Evolutionary conservation across 257 asterid species (phyloP), one percentile per base, ranked within the genome.

Genomic region (Anisodus tanguticus): DNA sequence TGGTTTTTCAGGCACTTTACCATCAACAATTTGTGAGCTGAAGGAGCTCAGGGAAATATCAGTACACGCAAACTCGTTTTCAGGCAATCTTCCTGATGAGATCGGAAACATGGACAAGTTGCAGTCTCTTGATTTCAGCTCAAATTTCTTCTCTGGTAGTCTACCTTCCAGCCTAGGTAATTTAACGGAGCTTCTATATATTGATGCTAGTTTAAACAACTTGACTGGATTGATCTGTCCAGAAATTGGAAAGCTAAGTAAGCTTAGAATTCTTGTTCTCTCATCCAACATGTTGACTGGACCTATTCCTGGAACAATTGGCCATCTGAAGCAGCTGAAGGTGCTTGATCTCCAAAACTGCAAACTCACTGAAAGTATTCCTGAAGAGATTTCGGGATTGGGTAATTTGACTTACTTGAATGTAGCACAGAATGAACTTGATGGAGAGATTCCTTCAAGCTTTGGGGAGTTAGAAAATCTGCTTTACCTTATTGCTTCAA

Each of bases 71-170:
- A 95, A 95, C 83, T 86, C 88, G 0, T 93, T 94, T 80, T 86
- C 92, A 1, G 97, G 97, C 6, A 78, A 82, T 62, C 86, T 93
- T 68, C 97, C 97, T 0, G 63, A 70, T 17, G 89, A 95, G 81
- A 81, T 95, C 16, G 97, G 97, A 35, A 84, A 86, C 84, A 83
- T 95, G 37, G 54, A 69, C 78, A 88, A 83, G 22, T 49, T 95
- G 89, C 85, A 60, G 70, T 90, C 95, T 74, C 87, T 95, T 37
- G 98, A 95, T 83, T 90, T 95, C 54, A 90, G 97, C 85, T 76
- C 8, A 58, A 95, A 95, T 89, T 31, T 80, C 17, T 93, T 95
- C 85, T 86, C 93, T 1, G 98, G 98, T 11, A 87, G 37, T 26
- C 88, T 90, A 17, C 97, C 98, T 37, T 59, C 85, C n/a, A 86